Base-by-base conservation (phyloP, 2,329 filamentous ascomycete species). In the Trichophyton simii region DNA sequence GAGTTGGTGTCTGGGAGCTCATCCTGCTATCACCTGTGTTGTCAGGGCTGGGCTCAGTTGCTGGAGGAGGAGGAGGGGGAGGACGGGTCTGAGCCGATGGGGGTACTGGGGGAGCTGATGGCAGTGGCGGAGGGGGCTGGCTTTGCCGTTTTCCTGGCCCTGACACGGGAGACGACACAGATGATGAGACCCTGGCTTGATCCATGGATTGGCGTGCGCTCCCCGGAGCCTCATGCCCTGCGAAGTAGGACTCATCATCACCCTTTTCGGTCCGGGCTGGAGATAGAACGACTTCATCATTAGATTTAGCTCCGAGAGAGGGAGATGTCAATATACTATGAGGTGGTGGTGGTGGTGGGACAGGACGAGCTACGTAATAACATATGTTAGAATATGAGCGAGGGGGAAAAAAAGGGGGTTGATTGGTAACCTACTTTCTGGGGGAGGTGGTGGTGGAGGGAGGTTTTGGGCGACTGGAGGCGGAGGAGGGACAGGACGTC, bases 241-340 rank as follows among this genome's bases (percentile, higher is more conserved):
- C 3, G 18, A 52, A 58, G 36, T 60, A 60, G 25, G 52, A 34
- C 31, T 63, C 62, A 18, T 38, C 54, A 3, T 61, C 60, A 25
- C 58, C 36, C 20, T 41, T 54, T 9, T 58, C 60, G 36, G 57
- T 48, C 18, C 52, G 52, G 25, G 48, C 74, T 8, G 87, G 52
- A 55, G 52, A 55, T 18, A 28, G 34, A 9, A 55, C 90, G 68
- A 91, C 77, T 72, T 96, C 92, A 71, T 96, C 91, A 67, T 95
- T 91, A 50, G 91, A 94, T 71, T 88, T 89, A 1, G 90, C 95
- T 34, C 90, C 91, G 63, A 87, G 82, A 62, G 85, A 89, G 54
- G 85, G 85, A 46, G 88, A 88, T 57, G 81, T 78, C 15, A 82
- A 70, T 50, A 78, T 77, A 41, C 80, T 76, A 44, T 82, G 76